Base-by-base conservation (phyloP, 2,329 filamentous ascomycete species). In the Aspergillus sojae region DNA sequence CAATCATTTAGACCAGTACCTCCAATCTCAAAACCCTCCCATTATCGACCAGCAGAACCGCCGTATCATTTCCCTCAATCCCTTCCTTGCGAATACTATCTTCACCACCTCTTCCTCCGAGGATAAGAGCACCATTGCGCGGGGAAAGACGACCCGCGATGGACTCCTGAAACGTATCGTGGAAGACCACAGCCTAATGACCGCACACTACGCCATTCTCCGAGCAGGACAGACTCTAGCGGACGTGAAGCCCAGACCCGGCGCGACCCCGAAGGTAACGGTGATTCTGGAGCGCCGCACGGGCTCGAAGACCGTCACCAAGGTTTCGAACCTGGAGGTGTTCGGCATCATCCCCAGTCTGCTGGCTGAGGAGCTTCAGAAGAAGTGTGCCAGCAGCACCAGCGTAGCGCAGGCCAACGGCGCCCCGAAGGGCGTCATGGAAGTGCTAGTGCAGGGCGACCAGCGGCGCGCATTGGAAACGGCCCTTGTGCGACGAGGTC, bases 401-500 rank as follows among this genome's bases (percentile, higher is more conserved):
- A 89, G 86, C 64, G 86, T 90, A 1, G 83, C 86, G 39, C 85
- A 87, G 68, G 78, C 88, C 36, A 82, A 83, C 53, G 88, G 88
- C 4, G 87, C 87, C 10, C 86, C 88, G 68, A 85, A 85, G 68
- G 86, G 87, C 0, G 79, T 89, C 2, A 85, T 90, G 84, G 89
- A 91, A 73, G 84, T 91, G 23, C 81, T 89, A 77, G 83, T 91
- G 4, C 89, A 91, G 70, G 89, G 89, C 1, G 87, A 88, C 64
- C 88, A 91, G 77, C 84, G 83, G 62, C 84, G 86, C 65, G 85
- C 84, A 19, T 80, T 91, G 21, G 78, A 88, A 54, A 86, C 84
- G 68, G 86, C 87, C 32, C 74, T 91, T 68, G 83, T 83, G 64
- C 84, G 82, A 72, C 81, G 87, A 63, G 89, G 89, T 0, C 79